A percentile compares a stretch with the other conserved stretches of the same genome.
These are phyloP conservation scores for Sarocladium strictum DNA, from an alignment of 2,329 filamentous ascomycete species.

Conservation along the genomic window DNA sequence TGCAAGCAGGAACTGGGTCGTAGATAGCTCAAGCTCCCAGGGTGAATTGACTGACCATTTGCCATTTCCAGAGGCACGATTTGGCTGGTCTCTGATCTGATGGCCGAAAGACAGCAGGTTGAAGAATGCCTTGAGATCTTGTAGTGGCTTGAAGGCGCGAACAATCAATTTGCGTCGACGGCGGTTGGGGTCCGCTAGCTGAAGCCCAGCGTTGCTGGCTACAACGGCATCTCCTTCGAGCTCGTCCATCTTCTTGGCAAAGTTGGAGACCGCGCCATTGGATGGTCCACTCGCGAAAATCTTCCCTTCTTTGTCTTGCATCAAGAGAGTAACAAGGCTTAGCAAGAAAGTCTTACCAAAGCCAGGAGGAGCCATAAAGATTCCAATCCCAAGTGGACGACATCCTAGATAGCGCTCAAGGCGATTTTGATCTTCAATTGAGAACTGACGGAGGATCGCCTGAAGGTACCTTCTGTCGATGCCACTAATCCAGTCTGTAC, in stretches of 20 bases:
- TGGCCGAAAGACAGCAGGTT: not conserved
- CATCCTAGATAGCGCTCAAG: not conserved
- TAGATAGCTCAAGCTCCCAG: slow-evolving; percentile 10
- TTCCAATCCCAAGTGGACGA: not conserved
- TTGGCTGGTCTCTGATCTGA: not conserved
- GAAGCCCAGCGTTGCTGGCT: not conserved
- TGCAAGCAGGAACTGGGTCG: slow-evolving; percentile 6
- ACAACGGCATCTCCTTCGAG: not conserved
- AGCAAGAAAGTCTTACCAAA: slow-evolving; percentile 14
- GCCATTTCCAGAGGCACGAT: not conserved
- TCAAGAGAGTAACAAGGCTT: slow-evolving; percentile 9
- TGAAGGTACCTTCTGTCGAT: too few species aligned
- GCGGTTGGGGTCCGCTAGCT: not conserved
- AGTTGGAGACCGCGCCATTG: slow-evolving; percentile 14
- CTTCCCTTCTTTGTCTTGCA: slow-evolving; percentile 10
- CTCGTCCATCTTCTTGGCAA: slow-evolving; percentile 11
- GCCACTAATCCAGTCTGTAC: too few species aligned
- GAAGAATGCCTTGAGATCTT: not conserved
- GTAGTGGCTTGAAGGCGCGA: not conserved
- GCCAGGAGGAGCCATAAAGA: slow-evolving; percentile 5
- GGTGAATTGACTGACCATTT: not conserved
- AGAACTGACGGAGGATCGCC: too few species aligned
- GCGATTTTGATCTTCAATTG: not conserved
- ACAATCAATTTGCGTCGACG: not conserved
- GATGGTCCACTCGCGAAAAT: slow-evolving; percentile 14